Evolutionary conservation across 257 asterid species (phyloP), one percentile per base, ranked within the genome.

Genomic region (Haberlea rhodopensis): DNA sequence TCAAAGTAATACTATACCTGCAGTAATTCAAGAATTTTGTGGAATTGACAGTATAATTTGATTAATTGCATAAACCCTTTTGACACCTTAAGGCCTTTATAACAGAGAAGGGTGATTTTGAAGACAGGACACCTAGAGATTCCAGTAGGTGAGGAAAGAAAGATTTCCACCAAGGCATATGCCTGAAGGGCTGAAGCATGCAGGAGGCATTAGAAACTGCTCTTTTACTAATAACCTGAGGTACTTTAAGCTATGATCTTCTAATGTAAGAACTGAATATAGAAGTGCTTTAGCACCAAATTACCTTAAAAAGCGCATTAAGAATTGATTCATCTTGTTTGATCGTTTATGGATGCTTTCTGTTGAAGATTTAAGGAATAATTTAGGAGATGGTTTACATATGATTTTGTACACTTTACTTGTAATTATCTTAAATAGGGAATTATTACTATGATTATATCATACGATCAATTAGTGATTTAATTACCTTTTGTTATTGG

Each of bases 141-240:
- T 5, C 7, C 11, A 20, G 20, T 21, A 43, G 65, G 23, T 18
- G 27, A 52, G 24, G 64, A 40, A 37, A 66, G 21, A 24, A 20
- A 60, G 62, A 61, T 16, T 55, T 29, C 55, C 24, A 69, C 49
- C 21, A 46, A 69, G 22, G 8, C 18, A 11, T 58, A 51, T 51
- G 68, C 60, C 67, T 34, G 46, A 49, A 25, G 40, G 40, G 23
- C 23, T 26, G 71, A 34, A 20, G 63, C 71, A 60, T 18, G n/a
- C 26, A 49, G 21, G 8, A 8, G 24, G 3, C 43, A 64, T 10
- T 54, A 28, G 28, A 27, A 55, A 32, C 37, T 22, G 4, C 51
- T 5, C 26, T 71, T 56, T 29, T 52, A 13, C 62, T 67, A 10
- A 22, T 29, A 40, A 57, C 43, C 34, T 34, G 25, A 53, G 22